phyloP scores from a whole-genome alignment of 2,329 filamentous ascomycete genomes.

The Bimuria novae-zelandiae region DNA sequence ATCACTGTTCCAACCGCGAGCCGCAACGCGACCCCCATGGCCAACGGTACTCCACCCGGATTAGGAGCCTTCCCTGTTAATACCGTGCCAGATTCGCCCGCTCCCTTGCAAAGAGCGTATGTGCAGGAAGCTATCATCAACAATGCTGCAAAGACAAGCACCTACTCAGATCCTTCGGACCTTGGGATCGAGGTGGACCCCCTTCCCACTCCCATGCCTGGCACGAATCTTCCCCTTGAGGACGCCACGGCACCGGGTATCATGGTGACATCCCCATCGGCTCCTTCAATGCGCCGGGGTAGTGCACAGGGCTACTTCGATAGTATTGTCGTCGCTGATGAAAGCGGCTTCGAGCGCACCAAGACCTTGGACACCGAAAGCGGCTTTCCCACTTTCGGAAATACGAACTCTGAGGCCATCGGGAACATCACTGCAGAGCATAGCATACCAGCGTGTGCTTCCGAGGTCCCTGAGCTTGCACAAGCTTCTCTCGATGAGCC shows the following conservation, averaged over 20 bases:
- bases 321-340: not conserved
- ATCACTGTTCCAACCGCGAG: conserved; percentile 28
- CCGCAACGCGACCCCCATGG: conserved; percentile 7
- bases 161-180: conserved; percentile 2
- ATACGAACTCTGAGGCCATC: not conserved
- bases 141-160: conserved; percentile 1
- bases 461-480: not conserved
- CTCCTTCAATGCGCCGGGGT: not conserved
- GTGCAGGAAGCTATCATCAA: conserved; percentile 20
- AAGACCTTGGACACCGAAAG: conserved; percentile 3
- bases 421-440: not conserved
- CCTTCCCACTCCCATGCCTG: conserved; percentile 30
- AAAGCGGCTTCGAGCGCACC: not conserved
- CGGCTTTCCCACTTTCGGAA: not conserved
- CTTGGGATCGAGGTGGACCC: conserved; percentile 7
- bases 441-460: not conserved
- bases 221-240: conserved; percentile 27
- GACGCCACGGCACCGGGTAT: conserved; percentile 16
- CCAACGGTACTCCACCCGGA: not conserved
- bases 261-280: conserved; percentile 10
- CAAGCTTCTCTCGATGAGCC: conserved; percentile 3
- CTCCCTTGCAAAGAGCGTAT: conserved; percentile 30
- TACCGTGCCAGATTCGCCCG: conserved; percentile 34
- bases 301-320: conserved; percentile 19
- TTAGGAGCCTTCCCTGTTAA: conserved; percentile 22